phyloP scores from a whole-genome alignment of 345 rosid species.

The Eucalyptus microcorys region DNA sequence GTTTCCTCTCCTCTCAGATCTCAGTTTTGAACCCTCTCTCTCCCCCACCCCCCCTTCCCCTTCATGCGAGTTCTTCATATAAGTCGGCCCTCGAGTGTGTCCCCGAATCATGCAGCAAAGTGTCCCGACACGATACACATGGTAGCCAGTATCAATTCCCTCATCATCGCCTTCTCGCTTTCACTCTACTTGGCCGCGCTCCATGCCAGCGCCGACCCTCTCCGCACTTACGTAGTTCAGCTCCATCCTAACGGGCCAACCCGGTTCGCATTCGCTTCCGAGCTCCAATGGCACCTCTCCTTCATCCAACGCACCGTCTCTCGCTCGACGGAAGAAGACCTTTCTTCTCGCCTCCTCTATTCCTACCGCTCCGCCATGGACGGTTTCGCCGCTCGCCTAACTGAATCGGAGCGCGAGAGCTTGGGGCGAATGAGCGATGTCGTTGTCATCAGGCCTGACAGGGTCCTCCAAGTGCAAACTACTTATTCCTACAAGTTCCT shows the following conservation, averaged over 20 bases:
- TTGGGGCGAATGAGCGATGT: slow-evolving; percentile 47
- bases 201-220: neutral
- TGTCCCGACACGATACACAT: slow-evolving; percentile 23
- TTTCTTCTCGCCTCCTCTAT: slow-evolving; percentile 70
- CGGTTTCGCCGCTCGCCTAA: slow-evolving; percentile 80
- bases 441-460: slow-evolving; percentile 64
- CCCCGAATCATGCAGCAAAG: slow-evolving; percentile 21
- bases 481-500: slow-evolving; percentile 84
- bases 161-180: slow-evolving; percentile 5
- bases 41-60: slow-evolving; percentile 20
- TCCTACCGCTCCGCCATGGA: slow-evolving; percentile 73
- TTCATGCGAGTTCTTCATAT: slow-evolving; percentile 9
- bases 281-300: slow-evolving; percentile 10
- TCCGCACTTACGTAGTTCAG: slow-evolving; percentile 73
- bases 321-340: slow-evolving; percentile 23
- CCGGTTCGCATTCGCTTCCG: slow-evolving; percentile 24
- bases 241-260: slow-evolving; percentile 52
- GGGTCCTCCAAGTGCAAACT: slow-evolving; percentile 53
- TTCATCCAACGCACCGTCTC: slow-evolving; percentile 36
- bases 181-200: slow-evolving; percentile 11
- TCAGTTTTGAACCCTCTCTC: slow-evolving; percentile 6
- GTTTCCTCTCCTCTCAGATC: slow-evolving; percentile 48
- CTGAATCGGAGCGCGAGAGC: slow-evolving; percentile 30
- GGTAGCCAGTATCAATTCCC: neutral
- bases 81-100: slow-evolving; percentile 27